Conservation (phyloP, 1,284 basidiomycete genomes). For the Tetrapyrgos nigripes region DNA sequence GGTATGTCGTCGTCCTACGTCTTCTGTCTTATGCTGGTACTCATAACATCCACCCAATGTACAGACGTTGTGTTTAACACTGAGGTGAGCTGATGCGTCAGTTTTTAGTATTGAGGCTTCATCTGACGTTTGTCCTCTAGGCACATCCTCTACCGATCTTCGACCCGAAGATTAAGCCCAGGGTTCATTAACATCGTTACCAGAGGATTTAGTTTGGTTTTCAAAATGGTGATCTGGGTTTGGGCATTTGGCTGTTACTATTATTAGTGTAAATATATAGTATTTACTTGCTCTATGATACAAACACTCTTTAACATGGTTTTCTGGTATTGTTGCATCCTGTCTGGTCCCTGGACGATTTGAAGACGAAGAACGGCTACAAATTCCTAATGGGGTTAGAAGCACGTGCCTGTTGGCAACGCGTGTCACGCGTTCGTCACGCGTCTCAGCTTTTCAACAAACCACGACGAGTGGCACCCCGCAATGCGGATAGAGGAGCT, state of each 20-base stretch:
- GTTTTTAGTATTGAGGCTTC: not conserved
- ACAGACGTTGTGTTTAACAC: conserved; percentile 62
- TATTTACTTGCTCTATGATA: too few relatives aligned
- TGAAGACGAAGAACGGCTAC: too few relatives aligned
- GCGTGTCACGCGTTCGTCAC: not conserved
- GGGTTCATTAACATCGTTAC: too few relatives aligned
- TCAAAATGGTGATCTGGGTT: too few relatives aligned
- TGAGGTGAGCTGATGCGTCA: conserved; percentile 47
- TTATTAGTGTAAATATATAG: too few relatives aligned
- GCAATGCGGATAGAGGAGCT: conserved; percentile 85
- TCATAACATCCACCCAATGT: not conserved
- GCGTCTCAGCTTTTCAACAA: conserved; percentile 8
- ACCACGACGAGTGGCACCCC: not conserved
- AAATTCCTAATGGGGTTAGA: too few relatives aligned
- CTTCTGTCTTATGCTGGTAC: not conserved
- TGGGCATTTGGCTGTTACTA: too few relatives aligned
- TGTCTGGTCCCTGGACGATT: too few relatives aligned
- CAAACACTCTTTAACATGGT: too few relatives aligned
- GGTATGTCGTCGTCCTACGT: conserved; percentile 40
- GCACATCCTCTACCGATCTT: conserved; percentile 69
- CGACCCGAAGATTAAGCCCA: conserved; percentile 44
- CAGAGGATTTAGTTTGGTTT: too few relatives aligned
- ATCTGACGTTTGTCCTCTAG: conserved; percentile 33
- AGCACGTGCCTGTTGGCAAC: not conserved
- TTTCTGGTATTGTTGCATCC: too few relatives aligned